phyloP scores from a whole-genome alignment of 1,284 basidiomycete genomes.

The Ustilago vetiveriae region DNA sequence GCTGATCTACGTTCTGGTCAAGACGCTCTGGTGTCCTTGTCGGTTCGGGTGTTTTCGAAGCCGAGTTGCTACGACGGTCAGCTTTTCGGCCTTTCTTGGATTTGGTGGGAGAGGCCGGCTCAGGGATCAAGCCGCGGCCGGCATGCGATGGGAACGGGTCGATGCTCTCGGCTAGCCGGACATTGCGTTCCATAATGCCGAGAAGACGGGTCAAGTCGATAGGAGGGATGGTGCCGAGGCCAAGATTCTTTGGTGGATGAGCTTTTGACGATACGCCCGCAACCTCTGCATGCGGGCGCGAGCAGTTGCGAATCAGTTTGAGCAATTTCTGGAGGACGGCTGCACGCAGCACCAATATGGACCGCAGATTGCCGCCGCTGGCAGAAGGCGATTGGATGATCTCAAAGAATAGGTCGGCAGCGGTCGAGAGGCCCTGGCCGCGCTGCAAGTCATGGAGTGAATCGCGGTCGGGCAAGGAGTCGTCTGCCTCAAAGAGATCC shows the following conservation, averaged over 20 bases:
- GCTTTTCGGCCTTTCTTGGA: constrained; percentile 22
- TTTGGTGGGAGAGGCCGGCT: constrained; percentile 30
- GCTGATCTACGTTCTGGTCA: not conserved
- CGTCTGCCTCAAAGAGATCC: constrained; percentile 88
- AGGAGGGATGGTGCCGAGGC: constrained; percentile 25
- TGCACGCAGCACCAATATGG: constrained; percentile 30
- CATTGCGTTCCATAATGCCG: constrained; percentile 47
- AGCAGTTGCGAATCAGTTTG: constrained; percentile 39
- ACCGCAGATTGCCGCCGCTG: constrained; percentile 12
- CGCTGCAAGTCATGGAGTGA: constrained; percentile 71
- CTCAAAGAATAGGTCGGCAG: constrained; percentile 71
- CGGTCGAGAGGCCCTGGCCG: constrained; percentile 75
- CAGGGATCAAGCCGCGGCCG: constrained; percentile 5
- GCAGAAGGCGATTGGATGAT: constrained; percentile 28
- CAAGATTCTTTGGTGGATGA: constrained; percentile 9
- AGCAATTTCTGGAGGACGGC: constrained; percentile 46
- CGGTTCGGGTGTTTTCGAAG: constrained; percentile 34
- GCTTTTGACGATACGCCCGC: constrained; percentile 15
- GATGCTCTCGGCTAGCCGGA: constrained; percentile 30
- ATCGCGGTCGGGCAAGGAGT: constrained; percentile 76
- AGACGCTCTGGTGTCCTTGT: constrained; percentile 1
- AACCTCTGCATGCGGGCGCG: constrained; percentile 23
- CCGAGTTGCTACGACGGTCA: constrained; percentile 13
- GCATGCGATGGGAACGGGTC: constrained; percentile 44
- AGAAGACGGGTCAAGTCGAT: constrained; percentile 40